Conservation (phyloP, 108 stramenopile genomes). For the Fistulifera pelliculosa region DNA sequence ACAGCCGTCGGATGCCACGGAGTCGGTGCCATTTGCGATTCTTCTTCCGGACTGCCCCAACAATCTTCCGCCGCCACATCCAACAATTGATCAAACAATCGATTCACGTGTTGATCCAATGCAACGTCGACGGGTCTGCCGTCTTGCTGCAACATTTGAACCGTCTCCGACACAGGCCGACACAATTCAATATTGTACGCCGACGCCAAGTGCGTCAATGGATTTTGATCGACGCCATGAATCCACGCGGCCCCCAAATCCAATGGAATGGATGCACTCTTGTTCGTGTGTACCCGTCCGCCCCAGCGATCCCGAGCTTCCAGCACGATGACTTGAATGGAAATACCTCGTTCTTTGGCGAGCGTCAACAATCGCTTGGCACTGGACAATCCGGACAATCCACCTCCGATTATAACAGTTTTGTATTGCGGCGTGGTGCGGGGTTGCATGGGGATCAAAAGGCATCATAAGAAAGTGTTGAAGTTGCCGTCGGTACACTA, state of each 20-base stretch:
- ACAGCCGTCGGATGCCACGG: constrained; percentile 3
- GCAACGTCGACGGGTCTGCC: constrained; percentile 16
- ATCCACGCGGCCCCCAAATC: constrained; percentile 68
- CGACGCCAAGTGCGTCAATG: constrained; percentile 30
- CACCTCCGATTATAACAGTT: constrained; percentile 50
- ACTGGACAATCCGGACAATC: constrained; percentile 43
- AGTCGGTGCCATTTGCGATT: background rate
- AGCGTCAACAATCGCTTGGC: constrained; percentile 30
- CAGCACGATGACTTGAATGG: constrained; percentile 32
- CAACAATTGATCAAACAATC: constrained; percentile 43
- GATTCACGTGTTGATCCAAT: constrained; percentile 33
- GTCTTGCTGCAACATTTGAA: constrained; percentile 27
- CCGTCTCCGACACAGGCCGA: constrained; percentile 33
- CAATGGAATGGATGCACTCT: constrained; percentile 16
- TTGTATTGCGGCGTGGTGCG: constrained; percentile 23
- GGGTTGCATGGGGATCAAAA: constrained; percentile 37
- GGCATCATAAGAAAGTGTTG: background rate
- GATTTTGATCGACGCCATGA: constrained; percentile 70
- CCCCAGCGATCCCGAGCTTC: constrained; percentile 41
- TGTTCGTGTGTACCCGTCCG: constrained; percentile 40
- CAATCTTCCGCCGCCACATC: constrained; percentile 42
- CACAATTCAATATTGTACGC: too few species aligned
- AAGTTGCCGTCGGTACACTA: background rate
- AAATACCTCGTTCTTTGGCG: constrained; percentile 20
- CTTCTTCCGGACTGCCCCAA: constrained; percentile 23